A percentile compares a stretch with the other conserved stretches of the same genome.
phyloP scores from a whole-genome alignment of 495 filamentous ascomycete genomes.

The Hypoxylon intermedium region DNA sequence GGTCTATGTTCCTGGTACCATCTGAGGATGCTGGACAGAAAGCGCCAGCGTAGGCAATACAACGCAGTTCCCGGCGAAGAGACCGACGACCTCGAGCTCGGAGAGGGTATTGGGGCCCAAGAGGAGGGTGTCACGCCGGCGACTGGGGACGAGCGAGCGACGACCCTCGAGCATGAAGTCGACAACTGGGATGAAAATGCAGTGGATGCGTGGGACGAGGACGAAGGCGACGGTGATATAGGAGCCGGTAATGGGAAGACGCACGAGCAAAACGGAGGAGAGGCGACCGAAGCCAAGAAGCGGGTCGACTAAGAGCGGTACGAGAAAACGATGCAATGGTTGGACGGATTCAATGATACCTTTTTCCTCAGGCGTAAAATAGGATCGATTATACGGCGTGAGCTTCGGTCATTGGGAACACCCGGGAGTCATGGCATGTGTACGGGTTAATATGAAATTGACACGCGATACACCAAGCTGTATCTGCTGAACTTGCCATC shows the following conservation, averaged over 20 bases:
- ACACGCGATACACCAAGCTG: slow-evolving; percentile 25
- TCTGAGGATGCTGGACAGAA: slow-evolving; percentile 90
- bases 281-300: slow-evolving; percentile 44
- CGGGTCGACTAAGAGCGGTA: slow-evolving; percentile 45
- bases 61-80: slow-evolving; percentile 62
- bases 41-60: slow-evolving; percentile 76
- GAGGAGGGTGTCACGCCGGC: slow-evolving; percentile 55
- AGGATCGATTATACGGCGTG: slow-evolving; percentile 22
- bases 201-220: slow-evolving; percentile 75
- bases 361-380: slow-evolving; percentile 34
- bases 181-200: slow-evolving; percentile 87
- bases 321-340: slow-evolving; percentile 30
- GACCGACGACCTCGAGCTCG: slow-evolving; percentile 60
- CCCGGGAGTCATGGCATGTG: slow-evolving; percentile 18
- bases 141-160: slow-evolving; percentile 34
- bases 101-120: slow-evolving; percentile 64
- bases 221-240: slow-evolving; percentile 56
- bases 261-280: slow-evolving; percentile 36
- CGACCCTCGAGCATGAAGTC: slow-evolving; percentile 72
- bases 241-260: slow-evolving; percentile 39
- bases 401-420: slow-evolving; percentile 12
- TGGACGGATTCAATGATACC: slow-evolving; percentile 37
- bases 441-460: slow-evolving; percentile 32
- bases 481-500: not conserved
- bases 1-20: slow-evolving; percentile 88